A percentile compares a stretch with the other conserved stretches of the same genome.
Evolutionary conservation across 192 early-diverging fungal genomes (phyloP).

Genomic region (Phlyctochytrium planicorne): DNA sequence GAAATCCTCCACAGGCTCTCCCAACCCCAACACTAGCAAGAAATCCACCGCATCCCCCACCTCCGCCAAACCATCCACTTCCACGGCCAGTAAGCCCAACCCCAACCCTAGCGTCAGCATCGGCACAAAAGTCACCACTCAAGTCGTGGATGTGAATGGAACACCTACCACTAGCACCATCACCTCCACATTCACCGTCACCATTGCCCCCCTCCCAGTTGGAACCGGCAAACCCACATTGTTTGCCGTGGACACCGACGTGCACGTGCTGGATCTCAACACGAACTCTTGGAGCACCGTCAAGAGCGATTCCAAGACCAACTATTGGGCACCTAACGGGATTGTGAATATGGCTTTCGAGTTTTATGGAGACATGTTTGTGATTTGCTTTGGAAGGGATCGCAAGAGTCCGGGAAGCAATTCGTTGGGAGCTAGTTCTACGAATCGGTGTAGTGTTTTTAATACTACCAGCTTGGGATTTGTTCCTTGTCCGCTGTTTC

Average conservation of each 20-base stretch:
- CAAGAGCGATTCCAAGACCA: not conserved
- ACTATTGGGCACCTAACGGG: not conserved
- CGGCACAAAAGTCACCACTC: not conserved
- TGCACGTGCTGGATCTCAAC: constrained; percentile 4
- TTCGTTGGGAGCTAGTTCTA: not conserved
- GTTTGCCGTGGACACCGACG: not conserved
- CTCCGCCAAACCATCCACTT: not conserved
- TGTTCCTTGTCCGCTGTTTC: not conserved
- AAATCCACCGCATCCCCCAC: not conserved
- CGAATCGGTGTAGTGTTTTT: not conserved
- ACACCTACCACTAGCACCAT: not conserved
- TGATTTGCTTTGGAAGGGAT: constrained; percentile 11
- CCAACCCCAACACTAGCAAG: not conserved
- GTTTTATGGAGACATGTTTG: not conserved
- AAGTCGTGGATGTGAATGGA: too few species aligned
- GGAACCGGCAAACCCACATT: not conserved
- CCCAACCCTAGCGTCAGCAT: not conserved
- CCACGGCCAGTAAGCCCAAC: not conserved
- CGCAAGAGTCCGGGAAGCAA: not conserved
- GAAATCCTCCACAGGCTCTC: too few species aligned
- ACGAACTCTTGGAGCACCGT: not conserved
- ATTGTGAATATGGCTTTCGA: not conserved
- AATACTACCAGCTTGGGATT: not conserved
- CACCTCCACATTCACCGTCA: not conserved
- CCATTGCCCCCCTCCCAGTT: not conserved